A percentile compares a stretch with the other conserved stretches of the same genome.
Conservation (phyloP, 1,139 yeast genomes). For the Yamadazyma membranifaciens region DNA sequence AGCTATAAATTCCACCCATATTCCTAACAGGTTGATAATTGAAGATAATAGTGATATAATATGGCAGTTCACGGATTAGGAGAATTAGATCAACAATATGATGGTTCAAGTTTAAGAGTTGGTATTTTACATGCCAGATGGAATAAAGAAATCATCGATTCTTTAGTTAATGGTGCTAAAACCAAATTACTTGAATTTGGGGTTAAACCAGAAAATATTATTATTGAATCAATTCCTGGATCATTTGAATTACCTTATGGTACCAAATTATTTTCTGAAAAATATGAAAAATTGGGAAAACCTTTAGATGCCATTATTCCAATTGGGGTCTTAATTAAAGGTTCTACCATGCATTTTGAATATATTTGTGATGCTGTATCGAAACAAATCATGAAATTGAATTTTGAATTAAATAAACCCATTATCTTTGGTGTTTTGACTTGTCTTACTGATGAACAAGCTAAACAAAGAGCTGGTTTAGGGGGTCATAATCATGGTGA, state of each 20-base stretch:
- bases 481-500: conserved; percentile 90
- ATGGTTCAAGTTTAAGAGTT: conserved; percentile 66
- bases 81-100: conserved; percentile 64
- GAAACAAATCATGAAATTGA: conserved; percentile 79
- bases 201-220: conserved; percentile 73
- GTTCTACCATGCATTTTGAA: conserved; percentile 97
- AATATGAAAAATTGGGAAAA: conserved; percentile 41
- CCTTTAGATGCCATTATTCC: conserved; percentile 87
- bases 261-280: conserved; percentile 51
- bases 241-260: conserved; percentile 91
- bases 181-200: conserved; percentile 59
- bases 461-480: conserved; percentile 90
- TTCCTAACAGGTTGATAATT: not conserved
- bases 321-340: conserved; percentile 92
- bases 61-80: conserved; percentile 88
- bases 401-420: conserved; percentile 69
- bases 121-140: conserved; percentile 96
- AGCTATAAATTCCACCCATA: not conserved
- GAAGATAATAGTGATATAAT: conserved; percentile 9
- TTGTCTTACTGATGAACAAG: conserved; percentile 92
- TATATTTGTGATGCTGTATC: conserved; percentile 92
- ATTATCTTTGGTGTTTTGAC: conserved; percentile 92
- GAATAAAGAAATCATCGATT: conserved; percentile 76
- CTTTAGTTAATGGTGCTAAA: conserved; percentile 77
- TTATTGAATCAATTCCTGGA: conserved; percentile 88